Base-by-base conservation (phyloP, 208 protist genomes). In the Lotmaria passim region DNA sequence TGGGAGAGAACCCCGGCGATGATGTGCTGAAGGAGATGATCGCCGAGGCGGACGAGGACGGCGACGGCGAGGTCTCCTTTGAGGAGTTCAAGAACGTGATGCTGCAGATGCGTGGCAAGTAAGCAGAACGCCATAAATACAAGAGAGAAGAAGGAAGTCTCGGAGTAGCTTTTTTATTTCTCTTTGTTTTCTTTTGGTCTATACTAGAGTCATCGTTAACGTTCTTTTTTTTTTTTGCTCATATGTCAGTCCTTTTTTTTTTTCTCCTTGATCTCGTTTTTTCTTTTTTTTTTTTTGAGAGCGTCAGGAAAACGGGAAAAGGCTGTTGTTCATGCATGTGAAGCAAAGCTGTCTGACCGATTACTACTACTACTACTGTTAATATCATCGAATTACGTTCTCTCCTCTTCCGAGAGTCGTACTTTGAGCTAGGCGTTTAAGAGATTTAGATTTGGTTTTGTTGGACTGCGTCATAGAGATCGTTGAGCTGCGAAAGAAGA, bases 21-120 rank as follows among this genome's bases (percentile, higher is more conserved):
- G 98, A 99, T 10, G 98, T 99, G 36, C 79, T 99, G 33, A 85
- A 97, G 76, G 96, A 98, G 81, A 99, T 99, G 98, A 99, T 99
- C 57, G 87, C 96, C 10, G 96, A 98, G 71, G 97, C 97, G 1
- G 98, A 99, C 73, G 74, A 95, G 50, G 97, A 99, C 77, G 92
- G 97, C 43, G 97, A 99, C 80, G 97, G 97, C 36, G 94, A 97
- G 57, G 92, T 99, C 23, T 97, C 82, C 46, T 93, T 98, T 68
- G 88, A 98, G 36, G 98, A 99, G 51, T 99, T 99, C 73, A 94
- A 98, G 74, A 93, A 77, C 30, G 98, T 99, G 57, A 96, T 96
- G 91, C 85, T 93, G 44, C 88, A 93, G 79, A 96, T 94, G 91
- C 78, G 82, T 30, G 88, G 91, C 30, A 96, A 96, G 81, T 96